Conservation (phyloP, 116 monocot genomes). For the Papilionanthe hybrid region DNA sequence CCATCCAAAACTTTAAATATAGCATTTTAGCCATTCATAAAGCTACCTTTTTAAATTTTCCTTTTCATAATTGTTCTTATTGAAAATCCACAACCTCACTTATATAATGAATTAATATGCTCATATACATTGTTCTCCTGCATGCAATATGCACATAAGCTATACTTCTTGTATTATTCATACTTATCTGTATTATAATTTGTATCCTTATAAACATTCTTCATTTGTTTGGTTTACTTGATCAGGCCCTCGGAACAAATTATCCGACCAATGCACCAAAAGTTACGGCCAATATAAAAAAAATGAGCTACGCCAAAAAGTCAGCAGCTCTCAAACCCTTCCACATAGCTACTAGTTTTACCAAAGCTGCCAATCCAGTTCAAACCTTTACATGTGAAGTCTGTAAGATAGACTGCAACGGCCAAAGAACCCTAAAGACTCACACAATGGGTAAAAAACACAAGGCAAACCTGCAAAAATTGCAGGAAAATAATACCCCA, state of each 20-base stretch:
- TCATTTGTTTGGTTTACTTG: background rate
- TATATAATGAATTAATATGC: no score
- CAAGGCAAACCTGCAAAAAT: constrained; percentile 22
- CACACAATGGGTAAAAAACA: constrained; percentile 46
- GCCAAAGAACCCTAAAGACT: constrained; percentile 23
- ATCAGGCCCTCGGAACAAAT: background rate
- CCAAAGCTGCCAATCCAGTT: background rate
- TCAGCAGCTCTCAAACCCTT: background rate
- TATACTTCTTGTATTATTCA: no score
- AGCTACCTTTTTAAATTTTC: no score
- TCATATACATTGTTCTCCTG: no score
- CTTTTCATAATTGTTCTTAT: no score
- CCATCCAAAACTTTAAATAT: no score
- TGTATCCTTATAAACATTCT: background rate
- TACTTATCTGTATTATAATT: background rate
- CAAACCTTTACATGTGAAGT: constrained; percentile 39
- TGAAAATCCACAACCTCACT: no score
- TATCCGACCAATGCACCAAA: background rate
- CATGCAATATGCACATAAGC: no score
- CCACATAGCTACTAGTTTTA: no score
- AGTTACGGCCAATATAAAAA: background rate
- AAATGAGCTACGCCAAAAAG: background rate
- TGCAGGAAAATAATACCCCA: constrained; percentile 9
- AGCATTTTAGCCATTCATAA: no score
- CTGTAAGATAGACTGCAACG: constrained; percentile 44